A percentile compares a stretch with the other conserved stretches of the same genome.
phyloP scores from a whole-genome alignment of 768 basidiomycete species.

The Rhodotorula paludigena region DNA sequence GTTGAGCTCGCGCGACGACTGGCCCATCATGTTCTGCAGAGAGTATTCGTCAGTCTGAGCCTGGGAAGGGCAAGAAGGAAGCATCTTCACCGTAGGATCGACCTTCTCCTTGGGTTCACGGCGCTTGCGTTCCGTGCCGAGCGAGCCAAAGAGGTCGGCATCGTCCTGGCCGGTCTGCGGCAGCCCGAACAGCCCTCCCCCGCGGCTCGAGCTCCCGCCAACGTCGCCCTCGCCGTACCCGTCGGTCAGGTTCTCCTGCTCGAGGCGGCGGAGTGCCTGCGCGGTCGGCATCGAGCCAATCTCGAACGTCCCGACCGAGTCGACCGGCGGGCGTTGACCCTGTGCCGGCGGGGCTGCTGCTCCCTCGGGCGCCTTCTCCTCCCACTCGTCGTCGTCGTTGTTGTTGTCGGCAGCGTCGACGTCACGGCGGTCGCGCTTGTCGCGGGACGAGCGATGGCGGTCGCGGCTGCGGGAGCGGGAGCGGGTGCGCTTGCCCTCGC shows the following conservation, averaged over 20 bases:
- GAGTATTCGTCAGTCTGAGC: constrained; percentile 1
- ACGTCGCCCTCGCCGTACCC: constrained; percentile 45
- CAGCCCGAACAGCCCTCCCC: constrained; percentile 23
- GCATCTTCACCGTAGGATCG: constrained; percentile 29
- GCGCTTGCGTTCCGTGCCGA: constrained; percentile 72
- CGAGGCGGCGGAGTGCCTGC: neutral
- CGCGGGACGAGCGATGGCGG: neutral
- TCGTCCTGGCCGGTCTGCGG: constrained; percentile 51
- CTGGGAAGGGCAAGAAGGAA: neutral
- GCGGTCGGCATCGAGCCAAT: constrained; percentile 23
- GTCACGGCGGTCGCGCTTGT: constrained; percentile 25
- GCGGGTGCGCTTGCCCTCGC: constrained; percentile 26
- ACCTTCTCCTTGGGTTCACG: constrained; percentile 49
- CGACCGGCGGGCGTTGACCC: constrained; percentile 68
- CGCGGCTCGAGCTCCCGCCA: constrained; percentile 13
- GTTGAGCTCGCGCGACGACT: constrained; percentile 48
- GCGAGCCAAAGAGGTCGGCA: constrained; percentile 81
- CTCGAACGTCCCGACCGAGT: constrained; percentile 35
- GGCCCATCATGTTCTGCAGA: constrained; percentile 60
- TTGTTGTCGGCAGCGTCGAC: constrained; percentile 50
- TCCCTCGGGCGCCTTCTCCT: constrained; percentile 66
- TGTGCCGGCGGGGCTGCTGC: constrained; percentile 51
- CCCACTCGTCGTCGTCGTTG: constrained; percentile 55
- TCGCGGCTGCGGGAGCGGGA: constrained; percentile 42
- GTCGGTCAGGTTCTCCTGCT: constrained; percentile 43